phyloP scores from a whole-genome alignment of 1,284 basidiomycete species.

The Moesziomyces globuligerus region DNA sequence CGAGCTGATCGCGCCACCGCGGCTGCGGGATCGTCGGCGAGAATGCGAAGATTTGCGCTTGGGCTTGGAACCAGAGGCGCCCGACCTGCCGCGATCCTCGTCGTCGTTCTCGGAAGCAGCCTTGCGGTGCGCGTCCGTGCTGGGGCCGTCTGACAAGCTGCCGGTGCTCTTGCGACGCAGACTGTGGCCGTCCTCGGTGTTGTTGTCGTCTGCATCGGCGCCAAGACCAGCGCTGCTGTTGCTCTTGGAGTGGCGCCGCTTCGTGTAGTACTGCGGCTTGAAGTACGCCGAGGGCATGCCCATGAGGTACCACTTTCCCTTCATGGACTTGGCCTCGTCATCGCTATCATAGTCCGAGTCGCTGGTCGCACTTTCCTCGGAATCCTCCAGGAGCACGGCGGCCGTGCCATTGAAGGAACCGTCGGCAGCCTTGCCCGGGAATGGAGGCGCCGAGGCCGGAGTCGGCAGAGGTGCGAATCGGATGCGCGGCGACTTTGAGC shows the following conservation, averaged over 20 bases:
- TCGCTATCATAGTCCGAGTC: constrained; percentile 45
- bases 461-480: constrained; percentile 54
- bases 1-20: constrained; percentile 41
- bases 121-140: constrained; percentile 14
- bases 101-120: constrained; percentile 35
- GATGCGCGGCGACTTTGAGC: constrained; percentile 40
- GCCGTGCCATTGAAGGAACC: constrained; percentile 5
- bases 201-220: constrained; percentile 21
- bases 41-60: constrained; percentile 35
- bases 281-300: constrained; percentile 59
- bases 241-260: constrained; percentile 24
- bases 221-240: constrained; percentile 8
- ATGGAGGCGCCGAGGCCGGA: constrained; percentile 21
- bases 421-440: constrained; percentile 4
- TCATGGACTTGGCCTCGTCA: constrained; percentile 35
- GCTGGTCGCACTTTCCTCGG: constrained; percentile 22
- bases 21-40: constrained; percentile 42
- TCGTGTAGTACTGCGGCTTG: constrained; percentile 49
- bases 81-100: constrained; percentile 36
- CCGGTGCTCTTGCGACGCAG: constrained; percentile 44
- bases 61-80: constrained; percentile 12
- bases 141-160: constrained; percentile 21
- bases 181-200: constrained; percentile 22
- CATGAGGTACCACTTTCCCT: constrained; percentile 63
- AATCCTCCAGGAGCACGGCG: constrained; percentile 16